Conservation (phyloP, 805 yeast genomes). For the Zygosaccharomyces gambellarensis region DNA sequence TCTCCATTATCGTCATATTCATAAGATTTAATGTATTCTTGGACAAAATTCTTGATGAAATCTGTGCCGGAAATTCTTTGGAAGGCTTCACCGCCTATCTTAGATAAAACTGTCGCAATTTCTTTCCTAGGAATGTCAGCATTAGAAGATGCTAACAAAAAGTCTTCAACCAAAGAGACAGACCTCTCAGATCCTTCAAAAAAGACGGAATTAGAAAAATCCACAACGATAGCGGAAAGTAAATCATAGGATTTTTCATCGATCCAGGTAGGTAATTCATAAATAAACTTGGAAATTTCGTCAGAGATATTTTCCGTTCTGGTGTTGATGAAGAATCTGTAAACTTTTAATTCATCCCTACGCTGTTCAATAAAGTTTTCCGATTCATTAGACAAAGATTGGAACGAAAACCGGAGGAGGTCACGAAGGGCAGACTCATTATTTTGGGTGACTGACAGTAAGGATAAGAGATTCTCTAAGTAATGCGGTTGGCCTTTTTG, state of each 20-base stretch:
- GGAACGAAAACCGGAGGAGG: constrained; percentile 19
- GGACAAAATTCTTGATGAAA: constrained; percentile 19
- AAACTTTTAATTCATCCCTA: constrained; percentile 9
- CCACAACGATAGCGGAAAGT: constrained; percentile 34
- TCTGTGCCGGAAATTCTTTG: constrained; percentile 11
- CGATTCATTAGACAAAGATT: constrained; percentile 15
- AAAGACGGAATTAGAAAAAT: constrained; percentile 31
- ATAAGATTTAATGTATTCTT: constrained; percentile 24
- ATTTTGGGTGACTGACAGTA: constrained; percentile 12
- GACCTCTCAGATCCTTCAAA: constrained; percentile 15
- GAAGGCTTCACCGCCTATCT: constrained; percentile 4
- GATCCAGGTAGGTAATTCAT: constrained; percentile 35
- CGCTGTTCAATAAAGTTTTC: constrained; percentile 7
- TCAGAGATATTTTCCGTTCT: constrained; percentile 8
- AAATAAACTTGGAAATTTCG: constrained; percentile 34
- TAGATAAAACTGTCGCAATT: constrained; percentile 33
- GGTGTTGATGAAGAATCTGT: constrained; percentile 9
- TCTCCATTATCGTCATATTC: constrained; percentile 26
- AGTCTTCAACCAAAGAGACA: constrained; percentile 16
- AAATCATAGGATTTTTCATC: constrained; percentile 29
- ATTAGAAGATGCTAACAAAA: constrained; percentile 19
- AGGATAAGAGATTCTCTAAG: constrained; percentile 11
- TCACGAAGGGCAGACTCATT: constrained; percentile 17
- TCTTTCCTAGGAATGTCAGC: constrained; percentile 19
- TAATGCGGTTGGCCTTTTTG: constrained; percentile 1